Conservation (phyloP, 306 rosid genomes). For the Quercus rubra region DNA sequence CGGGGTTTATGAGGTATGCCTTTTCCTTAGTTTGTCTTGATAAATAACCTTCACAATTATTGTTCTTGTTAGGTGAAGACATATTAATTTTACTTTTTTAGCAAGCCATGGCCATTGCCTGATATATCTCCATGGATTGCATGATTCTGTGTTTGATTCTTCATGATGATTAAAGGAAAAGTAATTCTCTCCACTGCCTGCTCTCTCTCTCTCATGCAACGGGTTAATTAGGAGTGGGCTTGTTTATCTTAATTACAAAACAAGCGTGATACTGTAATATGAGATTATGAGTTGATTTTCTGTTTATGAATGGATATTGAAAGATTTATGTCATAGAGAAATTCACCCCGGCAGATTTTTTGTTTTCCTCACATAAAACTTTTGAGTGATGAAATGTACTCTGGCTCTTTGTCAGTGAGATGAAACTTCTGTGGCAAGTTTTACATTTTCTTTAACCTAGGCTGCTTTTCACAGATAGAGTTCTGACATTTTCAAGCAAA, state of each 20-base stretch:
- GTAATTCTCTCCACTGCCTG: neutral
- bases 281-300: neutral
- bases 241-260: neutral
- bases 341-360: neutral
- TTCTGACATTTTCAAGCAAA: neutral
- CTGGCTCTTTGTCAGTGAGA: neutral
- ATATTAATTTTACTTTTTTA: neutral
- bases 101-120: neutral
- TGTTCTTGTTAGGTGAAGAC: neutral
- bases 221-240: neutral
- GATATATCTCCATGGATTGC: neutral
- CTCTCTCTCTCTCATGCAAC: neutral
- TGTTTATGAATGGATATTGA: neutral
- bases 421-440: neutral
- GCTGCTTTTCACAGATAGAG: neutral
- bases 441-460: neutral
- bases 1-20: slow-evolving; percentile 90
- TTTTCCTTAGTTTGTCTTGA: slow-evolving; percentile 15
- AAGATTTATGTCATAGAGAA: neutral
- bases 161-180: neutral
- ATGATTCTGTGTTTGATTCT: neutral
- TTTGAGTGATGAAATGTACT: neutral
- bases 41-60: neutral
- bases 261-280: neutral
- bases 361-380: neutral